Conservation (phyloP, 2,329 filamentous ascomycete species). For the Calonectria ilicicola region DNA sequence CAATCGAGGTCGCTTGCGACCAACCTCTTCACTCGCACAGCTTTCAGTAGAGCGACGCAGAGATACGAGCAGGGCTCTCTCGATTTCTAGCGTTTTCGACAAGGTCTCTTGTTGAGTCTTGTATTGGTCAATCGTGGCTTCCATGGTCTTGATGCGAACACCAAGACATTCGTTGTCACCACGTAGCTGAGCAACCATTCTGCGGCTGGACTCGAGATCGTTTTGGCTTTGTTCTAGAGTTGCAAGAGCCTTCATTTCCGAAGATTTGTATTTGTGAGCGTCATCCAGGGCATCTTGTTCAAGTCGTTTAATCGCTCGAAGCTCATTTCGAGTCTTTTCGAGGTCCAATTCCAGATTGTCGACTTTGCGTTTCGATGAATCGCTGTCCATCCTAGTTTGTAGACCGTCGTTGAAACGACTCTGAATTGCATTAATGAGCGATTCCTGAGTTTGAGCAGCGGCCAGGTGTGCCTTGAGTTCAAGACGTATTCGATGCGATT, state of each 20-base stretch:
- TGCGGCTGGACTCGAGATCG: not conserved
- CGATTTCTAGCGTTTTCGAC: not conserved
- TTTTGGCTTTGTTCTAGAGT: not conserved
- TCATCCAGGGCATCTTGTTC: not conserved
- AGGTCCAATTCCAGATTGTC: not conserved
- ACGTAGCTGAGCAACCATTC: not conserved
- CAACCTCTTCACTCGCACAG: no score
- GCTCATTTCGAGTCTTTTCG: not conserved
- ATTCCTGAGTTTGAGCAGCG: not conserved
- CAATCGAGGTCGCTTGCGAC: not conserved
- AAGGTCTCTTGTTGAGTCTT: not conserved
- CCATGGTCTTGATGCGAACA: not conserved
- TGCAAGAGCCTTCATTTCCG: not conserved
- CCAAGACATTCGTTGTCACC: not conserved
- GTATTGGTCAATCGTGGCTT: not conserved
- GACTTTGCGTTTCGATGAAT: not conserved
- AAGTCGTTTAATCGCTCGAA: not conserved
- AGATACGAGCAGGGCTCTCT: not conserved
- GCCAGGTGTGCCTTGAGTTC: not conserved
- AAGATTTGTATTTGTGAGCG: not conserved
- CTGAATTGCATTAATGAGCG: not conserved
- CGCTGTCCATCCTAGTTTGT: not conserved
- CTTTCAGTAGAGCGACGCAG: not conserved
- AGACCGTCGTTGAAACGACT: not conserved
- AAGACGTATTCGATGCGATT: not conserved